Evolutionary conservation across 2,329 filamentous ascomycete genomes (phyloP).

Genomic region (Nigrospora osmanthi): DNA sequence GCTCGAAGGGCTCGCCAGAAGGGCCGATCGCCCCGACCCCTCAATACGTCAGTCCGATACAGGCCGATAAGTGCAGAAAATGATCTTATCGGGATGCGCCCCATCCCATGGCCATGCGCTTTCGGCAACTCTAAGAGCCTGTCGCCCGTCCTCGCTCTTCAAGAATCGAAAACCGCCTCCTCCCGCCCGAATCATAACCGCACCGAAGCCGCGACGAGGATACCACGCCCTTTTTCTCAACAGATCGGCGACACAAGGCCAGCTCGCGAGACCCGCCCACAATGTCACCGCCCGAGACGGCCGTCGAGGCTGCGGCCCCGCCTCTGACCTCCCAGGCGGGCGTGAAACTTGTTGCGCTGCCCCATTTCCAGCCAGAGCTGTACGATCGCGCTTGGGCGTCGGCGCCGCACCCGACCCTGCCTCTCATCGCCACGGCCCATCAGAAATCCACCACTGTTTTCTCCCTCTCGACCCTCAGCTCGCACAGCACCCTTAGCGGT

Average conservation of each 20-base stretch:
- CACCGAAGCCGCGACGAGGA: neutral
- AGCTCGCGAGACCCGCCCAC: neutral
- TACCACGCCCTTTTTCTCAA: neutral
- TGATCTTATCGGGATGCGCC: neutral
- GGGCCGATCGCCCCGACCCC: neutral
- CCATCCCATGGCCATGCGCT: neutral
- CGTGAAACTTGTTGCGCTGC: constrained; percentile 33
- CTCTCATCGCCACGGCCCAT: constrained; percentile 82
- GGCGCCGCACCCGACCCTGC: constrained; percentile 76
- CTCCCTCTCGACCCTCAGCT: constrained; percentile 71
- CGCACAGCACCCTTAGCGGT: constrained; percentile 72
- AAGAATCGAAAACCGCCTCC: neutral
- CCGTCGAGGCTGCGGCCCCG: neutral
- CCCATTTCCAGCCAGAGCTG: constrained; percentile 46
- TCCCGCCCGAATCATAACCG: neutral
- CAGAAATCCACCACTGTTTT: constrained; percentile 84
- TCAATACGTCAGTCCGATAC: constrained; percentile 1
- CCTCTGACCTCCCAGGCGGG: neutral
- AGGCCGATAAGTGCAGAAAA: constrained; percentile 3
- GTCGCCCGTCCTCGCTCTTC: neutral
- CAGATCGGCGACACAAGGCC: too few relatives aligned
- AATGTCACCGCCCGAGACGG: neutral
- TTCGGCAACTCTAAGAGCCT: neutral
- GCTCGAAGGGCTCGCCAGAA: too few relatives aligned
- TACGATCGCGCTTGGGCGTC: constrained; percentile 78